A percentile compares a stretch with the other conserved stretches of the same genome.
These are phyloP conservation scores for Trichoderma atroviride DNA, from an alignment of 2,329 filamentous ascomycete species.

Conservation along the genomic window DNA sequence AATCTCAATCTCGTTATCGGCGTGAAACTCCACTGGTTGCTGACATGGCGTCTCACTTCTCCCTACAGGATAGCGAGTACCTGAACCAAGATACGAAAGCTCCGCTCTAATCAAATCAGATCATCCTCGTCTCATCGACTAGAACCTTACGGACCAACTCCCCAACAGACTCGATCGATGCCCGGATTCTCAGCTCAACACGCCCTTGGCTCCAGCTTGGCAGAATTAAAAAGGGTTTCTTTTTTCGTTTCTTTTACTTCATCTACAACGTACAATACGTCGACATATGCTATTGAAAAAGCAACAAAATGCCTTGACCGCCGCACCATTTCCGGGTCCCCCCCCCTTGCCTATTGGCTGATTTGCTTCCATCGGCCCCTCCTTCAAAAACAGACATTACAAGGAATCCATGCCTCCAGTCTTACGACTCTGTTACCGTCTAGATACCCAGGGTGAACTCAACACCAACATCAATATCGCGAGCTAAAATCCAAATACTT, in stretches of 20 bases:
- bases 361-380: constrained; percentile 27
- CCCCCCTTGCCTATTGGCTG: constrained; percentile 27
- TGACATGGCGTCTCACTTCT: constrained; percentile 5
- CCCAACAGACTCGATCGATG: background rate
- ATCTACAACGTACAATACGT: constrained; percentile 17
- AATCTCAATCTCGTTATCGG: background rate
- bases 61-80: background rate
- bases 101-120: background rate
- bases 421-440: constrained; percentile 33
- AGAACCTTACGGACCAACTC: background rate
- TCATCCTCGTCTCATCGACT: background rate
- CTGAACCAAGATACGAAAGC: background rate
- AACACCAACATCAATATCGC: constrained; percentile 95
- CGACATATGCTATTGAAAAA: constrained; percentile 19
- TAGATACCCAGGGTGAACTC: constrained; percentile 96
- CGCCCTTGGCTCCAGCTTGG: background rate
- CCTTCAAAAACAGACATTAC: constrained; percentile 35
- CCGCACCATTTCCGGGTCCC: constrained; percentile 7
- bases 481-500: constrained; percentile 55
- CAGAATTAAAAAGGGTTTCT: constrained; percentile 1
- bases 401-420: constrained; percentile 29
- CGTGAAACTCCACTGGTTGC: constrained; percentile 14
- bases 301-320: constrained; percentile 24
- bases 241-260: constrained; percentile 2
- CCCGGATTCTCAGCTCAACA: background rate